Base-by-base conservation (phyloP, 805 yeast genomes). In the Starmerella geochares region DNA sequence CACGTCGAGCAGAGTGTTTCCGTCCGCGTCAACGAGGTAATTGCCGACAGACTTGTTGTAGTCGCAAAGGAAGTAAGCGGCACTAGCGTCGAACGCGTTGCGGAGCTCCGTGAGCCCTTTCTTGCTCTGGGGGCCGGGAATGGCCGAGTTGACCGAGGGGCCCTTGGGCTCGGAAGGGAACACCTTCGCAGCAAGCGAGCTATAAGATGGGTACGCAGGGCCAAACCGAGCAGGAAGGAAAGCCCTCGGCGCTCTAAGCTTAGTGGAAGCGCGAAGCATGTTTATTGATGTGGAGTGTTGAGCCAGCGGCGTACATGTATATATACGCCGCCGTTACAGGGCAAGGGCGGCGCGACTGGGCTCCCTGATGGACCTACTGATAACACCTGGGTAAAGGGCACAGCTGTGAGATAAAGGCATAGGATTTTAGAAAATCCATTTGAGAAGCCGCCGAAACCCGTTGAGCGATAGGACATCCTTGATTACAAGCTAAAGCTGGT, bases 161-260 rank as follows among this genome's bases (percentile, higher is more conserved):
- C 67, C 74, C 29, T 71, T 56, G 56, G 96, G 96, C 71, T 88
- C 97, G 54, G 71, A 62, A 56, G 94, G 94, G 71, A 83, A 87
- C 67, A 41, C 54, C 49, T 56, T 47, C 41, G 58, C 63, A 17
- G 61, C 58, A 35, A 59, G 47, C 10, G 65, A 61, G 42, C 50
- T 36, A 32, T 40, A 40, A 1, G 44, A 10, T 20, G 3, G 41
- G 16, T 17, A 11, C 3, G 23, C 32, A 17, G 8, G 23, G 23
- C 44, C 32, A 16, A 27, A 10, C 33, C 33, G 21, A 9, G 33
- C 23, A 8, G 44, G 44, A 2, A 6, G 16, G 17, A 27, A 14
- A 6, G 33, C 44, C 14, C 33, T 16, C 23, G 33, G 8, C 6
- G 44, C 6, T 14, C 44, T 14, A 6, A 40, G 33, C 33, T 40